A percentile compares a stretch with the other conserved stretches of the same genome.
phyloP scores from a whole-genome alignment of 2,329 filamentous ascomycete genomes.

The Ophiostoma piceae region DNA sequence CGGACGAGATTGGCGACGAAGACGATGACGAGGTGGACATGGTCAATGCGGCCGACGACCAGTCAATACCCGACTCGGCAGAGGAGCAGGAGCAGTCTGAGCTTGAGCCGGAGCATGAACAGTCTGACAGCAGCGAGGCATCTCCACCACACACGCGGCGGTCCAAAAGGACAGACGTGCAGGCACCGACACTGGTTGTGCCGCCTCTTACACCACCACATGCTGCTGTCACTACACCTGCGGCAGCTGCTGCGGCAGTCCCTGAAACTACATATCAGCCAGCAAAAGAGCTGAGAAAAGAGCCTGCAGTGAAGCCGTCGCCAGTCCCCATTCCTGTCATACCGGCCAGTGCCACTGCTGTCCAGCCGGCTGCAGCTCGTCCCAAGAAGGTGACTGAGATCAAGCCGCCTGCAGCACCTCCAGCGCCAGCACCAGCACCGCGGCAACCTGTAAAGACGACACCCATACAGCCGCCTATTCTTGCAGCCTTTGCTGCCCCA shows the following conservation, averaged over 20 bases:
- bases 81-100: background rate
- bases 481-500: background rate
- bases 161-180: background rate
- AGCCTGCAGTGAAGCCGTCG: slow-evolving; percentile 18
- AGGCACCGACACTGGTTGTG: background rate
- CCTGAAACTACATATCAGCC: background rate
- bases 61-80: slow-evolving; percentile 10
- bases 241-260: background rate
- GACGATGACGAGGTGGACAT: background rate
- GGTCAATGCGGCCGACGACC: background rate
- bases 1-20: slow-evolving; percentile 3
- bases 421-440: slow-evolving; percentile 10
- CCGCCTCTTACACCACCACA: slow-evolving; percentile 2
- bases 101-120: background rate
- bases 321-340: background rate
- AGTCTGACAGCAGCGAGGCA: slow-evolving; percentile 5
- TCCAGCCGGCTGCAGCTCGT: background rate
- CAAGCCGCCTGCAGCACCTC: slow-evolving; percentile 20
- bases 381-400: slow-evolving; percentile 22
- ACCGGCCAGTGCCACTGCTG: background rate
- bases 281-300: slow-evolving; percentile 20
- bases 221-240: background rate
- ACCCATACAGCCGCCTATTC: slow-evolving; percentile 18
- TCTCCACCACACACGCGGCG: slow-evolving; percentile 3
- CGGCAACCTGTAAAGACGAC: slow-evolving; percentile 10